A percentile compares a stretch with the other conserved stretches of the same genome.
These are phyloP conservation scores for Lactifluus volemus DNA, from an alignment of 768 basidiomycete species.

Conservation along the genomic window DNA sequence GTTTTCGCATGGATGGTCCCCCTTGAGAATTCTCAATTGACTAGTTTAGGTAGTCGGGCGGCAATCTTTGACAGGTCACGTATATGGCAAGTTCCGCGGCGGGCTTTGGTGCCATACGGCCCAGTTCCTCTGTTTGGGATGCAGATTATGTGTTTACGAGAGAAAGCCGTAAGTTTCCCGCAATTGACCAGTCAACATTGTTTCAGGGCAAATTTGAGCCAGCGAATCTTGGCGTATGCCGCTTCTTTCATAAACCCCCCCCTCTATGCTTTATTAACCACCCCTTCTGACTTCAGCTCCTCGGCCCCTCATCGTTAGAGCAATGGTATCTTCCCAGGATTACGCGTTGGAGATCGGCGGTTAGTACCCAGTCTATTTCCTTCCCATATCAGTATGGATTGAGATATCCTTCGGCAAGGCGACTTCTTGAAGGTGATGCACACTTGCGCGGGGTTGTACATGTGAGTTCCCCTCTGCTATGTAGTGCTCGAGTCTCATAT, in stretches of 20 bases:
- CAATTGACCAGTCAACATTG: not conserved
- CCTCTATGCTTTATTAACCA: not conserved
- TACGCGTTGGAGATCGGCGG: not conserved
- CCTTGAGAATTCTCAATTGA: no score
- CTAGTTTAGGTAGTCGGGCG: no score
- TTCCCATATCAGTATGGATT: not conserved
- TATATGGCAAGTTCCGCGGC: no score
- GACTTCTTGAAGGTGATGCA: constrained; percentile 5
- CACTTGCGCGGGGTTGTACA: constrained; percentile 9
- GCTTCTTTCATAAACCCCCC: not conserved
- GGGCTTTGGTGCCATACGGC: no score
- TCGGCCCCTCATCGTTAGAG: not conserved
- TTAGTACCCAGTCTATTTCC: not conserved
- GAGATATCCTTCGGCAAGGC: not conserved
- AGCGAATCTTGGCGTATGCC: not conserved
- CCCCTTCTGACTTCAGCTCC: no score
- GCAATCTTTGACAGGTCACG: no score
- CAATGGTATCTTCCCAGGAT: not conserved
- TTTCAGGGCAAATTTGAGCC: no score
- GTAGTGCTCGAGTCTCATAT: not conserved
- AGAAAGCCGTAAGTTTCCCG: not conserved
- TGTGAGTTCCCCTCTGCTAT: not conserved
- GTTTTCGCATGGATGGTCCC: no score
- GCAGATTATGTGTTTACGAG: no score
- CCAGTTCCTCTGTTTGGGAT: no score